Evolutionary conservation across 2,329 filamentous ascomycete species (phyloP), one percentile per base, ranked within the genome.

Genomic region (Pseudocercospora crystallina): DNA sequence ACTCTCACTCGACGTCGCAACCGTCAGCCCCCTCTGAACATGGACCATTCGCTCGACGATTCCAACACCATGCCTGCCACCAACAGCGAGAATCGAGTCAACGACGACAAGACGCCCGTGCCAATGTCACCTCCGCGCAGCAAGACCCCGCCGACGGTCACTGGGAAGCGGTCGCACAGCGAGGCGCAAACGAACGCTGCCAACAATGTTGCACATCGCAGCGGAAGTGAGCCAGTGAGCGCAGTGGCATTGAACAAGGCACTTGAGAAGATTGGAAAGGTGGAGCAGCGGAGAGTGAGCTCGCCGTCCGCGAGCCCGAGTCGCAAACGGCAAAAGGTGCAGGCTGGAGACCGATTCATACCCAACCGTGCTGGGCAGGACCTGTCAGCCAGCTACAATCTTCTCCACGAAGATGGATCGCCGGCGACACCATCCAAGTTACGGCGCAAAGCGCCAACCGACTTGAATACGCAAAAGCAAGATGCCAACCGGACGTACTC

Each of bases 401-500:
- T 97, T 48, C 78, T 97, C 26, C 89, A 95, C 65, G 92, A 96
- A 56, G 90, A 96, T 68, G 90, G 87, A 34, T 96, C 92, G 14
- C 94, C 94, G 14, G 88, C 92, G 10, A 96, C 91, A 1, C 90
- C 92, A 1, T 92, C 90, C 3, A 89, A 85, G 67, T 82, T 87
- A 52, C 90, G 89, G 73, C 91, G 88, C 74, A 86, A 91, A 86
- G 89, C 90, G 8, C 88, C 95, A 67, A 89, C 89, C 45, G 94
- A 96, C 70, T 80, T 96, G 56, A 87, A 97, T 69, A 96, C 95
- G 59, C 94, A 99, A 69, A 91, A 85, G 71, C 94, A 90, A 73
- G 90, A 97, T 79, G 94, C 94, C 41, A 96, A 99, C 64, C 83
- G 88, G 52, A 96, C 89, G 14, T 99, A 92, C 70, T 95, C 90